Conservation (phyloP, 768 basidiomycete species). For the Lactarius deliciosus region DNA sequence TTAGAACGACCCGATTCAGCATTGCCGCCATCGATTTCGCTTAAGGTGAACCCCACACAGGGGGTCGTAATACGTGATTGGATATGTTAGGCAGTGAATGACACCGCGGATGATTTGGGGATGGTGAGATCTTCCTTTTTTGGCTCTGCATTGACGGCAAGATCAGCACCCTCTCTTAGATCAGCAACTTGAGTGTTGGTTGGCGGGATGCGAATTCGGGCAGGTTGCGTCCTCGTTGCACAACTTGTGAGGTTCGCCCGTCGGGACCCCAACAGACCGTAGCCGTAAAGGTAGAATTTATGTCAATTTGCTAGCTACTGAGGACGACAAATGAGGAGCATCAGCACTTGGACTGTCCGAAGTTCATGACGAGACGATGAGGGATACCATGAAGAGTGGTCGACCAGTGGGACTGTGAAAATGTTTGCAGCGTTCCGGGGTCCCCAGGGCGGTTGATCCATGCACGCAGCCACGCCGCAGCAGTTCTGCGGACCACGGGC, state of each 20-base stretch:
- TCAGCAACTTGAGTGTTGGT: not conserved
- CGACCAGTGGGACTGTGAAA: not conserved
- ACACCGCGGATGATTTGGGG: not conserved
- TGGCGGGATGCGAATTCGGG: not conserved
- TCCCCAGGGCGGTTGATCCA: not conserved
- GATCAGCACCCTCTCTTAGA: not conserved
- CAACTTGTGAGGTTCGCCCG: not conserved
- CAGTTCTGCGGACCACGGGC: conserved; percentile 1
- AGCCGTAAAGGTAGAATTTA: not conserved
- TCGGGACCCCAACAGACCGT: not conserved
- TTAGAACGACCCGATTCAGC: not conserved
- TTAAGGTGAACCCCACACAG: not conserved
- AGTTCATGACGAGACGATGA: not conserved
- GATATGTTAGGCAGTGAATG: not conserved
- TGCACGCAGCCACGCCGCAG: conserved; percentile 1
- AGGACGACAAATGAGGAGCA: not conserved
- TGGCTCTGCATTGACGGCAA: not conserved
- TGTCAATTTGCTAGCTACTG: not conserved
- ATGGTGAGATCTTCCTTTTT: not conserved
- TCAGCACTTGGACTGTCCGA: not conserved
- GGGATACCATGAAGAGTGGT: not conserved
- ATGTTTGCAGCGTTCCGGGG: not conserved
- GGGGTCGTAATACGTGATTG: not conserved
- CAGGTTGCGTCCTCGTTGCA: not conserved
- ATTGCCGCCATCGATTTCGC: not conserved